These are phyloP conservation scores for Monosporozyma yasuniensis DNA, from an alignment of 805 yeast species.

Conservation along the genomic window DNA sequence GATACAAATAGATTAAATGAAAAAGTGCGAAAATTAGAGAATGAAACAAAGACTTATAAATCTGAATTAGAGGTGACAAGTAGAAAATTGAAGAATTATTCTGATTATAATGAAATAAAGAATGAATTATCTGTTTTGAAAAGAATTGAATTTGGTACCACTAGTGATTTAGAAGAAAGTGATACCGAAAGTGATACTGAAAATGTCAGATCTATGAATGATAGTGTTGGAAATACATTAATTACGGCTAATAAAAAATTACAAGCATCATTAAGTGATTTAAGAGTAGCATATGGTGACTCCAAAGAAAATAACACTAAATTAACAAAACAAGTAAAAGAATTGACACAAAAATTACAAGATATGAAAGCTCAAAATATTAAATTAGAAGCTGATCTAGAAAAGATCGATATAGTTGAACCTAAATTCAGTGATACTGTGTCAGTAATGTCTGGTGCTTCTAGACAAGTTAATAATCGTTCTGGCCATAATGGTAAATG, in stretches of 20 bases:
- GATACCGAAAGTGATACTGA: slow-evolving; percentile 26
- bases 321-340: slow-evolving; percentile 34
- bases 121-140: slow-evolving; percentile 64
- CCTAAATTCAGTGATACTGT: slow-evolving; percentile 40
- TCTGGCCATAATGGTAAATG: slow-evolving; percentile 29
- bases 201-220: slow-evolving; percentile 14
- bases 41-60: slow-evolving; percentile 41
- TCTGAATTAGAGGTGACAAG: slow-evolving; percentile 45
- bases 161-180: slow-evolving; percentile 27
- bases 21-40: slow-evolving; percentile 32
- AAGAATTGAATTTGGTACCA: slow-evolving; percentile 64
- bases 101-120: slow-evolving; percentile 75
- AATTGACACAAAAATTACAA: slow-evolving; percentile 32
- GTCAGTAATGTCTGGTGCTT: slow-evolving; percentile 57
- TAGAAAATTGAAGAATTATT: slow-evolving; percentile 39
- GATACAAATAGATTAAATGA: slow-evolving; percentile 20
- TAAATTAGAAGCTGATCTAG: slow-evolving; percentile 68
- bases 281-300: slow-evolving; percentile 50
- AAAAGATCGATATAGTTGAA: slow-evolving; percentile 41
- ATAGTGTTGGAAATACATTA: slow-evolving; percentile 46
- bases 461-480: slow-evolving; percentile 32
- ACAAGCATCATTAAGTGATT: slow-evolving; percentile 57
- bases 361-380: slow-evolving; percentile 40
- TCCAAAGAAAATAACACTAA: slow-evolving; percentile 33
- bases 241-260: slow-evolving; percentile 64